phyloP scores from a whole-genome alignment of 164 flowering plant genomes.

The Stephania yunnanensis region DNA sequence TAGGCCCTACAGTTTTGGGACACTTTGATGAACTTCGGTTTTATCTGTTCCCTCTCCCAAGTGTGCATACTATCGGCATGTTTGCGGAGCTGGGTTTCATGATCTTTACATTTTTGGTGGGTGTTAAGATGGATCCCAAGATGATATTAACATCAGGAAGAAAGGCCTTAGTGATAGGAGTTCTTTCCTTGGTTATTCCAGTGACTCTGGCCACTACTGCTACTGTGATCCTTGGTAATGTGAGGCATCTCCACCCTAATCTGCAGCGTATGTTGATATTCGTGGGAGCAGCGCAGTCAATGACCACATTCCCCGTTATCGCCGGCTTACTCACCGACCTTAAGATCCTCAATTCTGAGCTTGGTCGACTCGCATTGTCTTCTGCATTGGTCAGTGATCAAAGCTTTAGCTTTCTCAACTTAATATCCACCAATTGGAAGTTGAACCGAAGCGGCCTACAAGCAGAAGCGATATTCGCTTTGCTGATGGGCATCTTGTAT shows the following conservation, averaged over 20 bases:
- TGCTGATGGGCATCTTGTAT: background rate
- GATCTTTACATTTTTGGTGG: constrained; percentile 29
- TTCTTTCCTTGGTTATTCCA: constrained; percentile 13
- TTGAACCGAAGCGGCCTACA: background rate
- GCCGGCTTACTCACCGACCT: constrained; percentile 32
- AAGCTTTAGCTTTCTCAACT: constrained; percentile 4
- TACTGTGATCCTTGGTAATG: constrained; percentile 4
- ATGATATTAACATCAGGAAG: constrained; percentile 15
- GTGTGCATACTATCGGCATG: background rate
- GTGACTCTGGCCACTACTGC: background rate
- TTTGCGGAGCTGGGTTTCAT: constrained; percentile 26
- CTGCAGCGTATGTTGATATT: constrained; percentile 1
- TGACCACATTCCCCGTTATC: constrained; percentile 29
- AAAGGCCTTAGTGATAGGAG: constrained; percentile 20
- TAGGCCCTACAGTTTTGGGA: background rate
- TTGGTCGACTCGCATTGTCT: constrained; percentile 36
- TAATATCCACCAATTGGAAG: background rate
- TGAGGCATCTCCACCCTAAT: background rate
- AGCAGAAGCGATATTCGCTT: background rate
- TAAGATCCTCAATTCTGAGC: constrained; percentile 38
- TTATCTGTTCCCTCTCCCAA: background rate
- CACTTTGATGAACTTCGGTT: background rate
- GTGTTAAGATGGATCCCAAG: constrained; percentile 37
- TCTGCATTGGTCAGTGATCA: constrained; percentile 27
- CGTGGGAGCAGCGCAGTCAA: constrained; percentile 12